A percentile compares a stretch with the other conserved stretches of the same genome.
phyloP scores from a whole-genome alignment of 495 filamentous ascomycete genomes.

The Podospora comata region DNA sequence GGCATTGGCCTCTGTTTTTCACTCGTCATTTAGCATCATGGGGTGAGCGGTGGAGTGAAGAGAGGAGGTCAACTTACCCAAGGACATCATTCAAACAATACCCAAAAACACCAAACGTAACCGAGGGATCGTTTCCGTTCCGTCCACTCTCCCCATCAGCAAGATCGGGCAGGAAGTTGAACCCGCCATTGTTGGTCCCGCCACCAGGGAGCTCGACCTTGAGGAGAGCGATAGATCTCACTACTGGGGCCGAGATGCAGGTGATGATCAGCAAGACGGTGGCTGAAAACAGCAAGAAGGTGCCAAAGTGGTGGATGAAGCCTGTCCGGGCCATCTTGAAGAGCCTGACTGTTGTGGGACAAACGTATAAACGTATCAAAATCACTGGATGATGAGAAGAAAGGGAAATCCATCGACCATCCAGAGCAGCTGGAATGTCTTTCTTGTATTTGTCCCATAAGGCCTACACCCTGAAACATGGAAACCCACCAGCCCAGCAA shows the following conservation, averaged over 20 bases:
- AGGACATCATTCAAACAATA: conserved; percentile 42
- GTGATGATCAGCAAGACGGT: conserved; percentile 55
- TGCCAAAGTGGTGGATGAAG: conserved; percentile 57
- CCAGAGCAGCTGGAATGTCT: background rate
- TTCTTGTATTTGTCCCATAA: background rate
- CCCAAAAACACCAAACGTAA: conserved; percentile 59
- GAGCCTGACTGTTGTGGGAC: too few relatives aligned
- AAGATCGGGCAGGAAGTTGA: background rate
- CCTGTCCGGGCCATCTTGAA: conserved; percentile 45
- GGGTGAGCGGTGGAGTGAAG: background rate
- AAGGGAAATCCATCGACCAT: background rate
- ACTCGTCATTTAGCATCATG: too few relatives aligned
- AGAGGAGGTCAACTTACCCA: conserved; percentile 21
- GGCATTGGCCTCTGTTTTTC: conserved; percentile 43
- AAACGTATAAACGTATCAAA: too few relatives aligned
- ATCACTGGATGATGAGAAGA: background rate
- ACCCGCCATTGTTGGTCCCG: conserved; percentile 6
- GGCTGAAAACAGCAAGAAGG: conserved; percentile 55
- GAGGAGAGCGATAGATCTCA: conserved; percentile 50
- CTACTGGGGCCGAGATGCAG: conserved; percentile 57
- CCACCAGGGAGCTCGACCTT: conserved; percentile 43
- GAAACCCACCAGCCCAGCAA: background rate
- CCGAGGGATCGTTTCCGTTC: conserved; percentile 12
- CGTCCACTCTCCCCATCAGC: background rate
- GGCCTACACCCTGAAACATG: background rate